Percentiles rank a stretch among this genome's conserved stretches.
Evolutionary conservation across 23 red algal species (phyloP).

Genomic region (Cyanidiococcus yangmingshanensis): DNA sequence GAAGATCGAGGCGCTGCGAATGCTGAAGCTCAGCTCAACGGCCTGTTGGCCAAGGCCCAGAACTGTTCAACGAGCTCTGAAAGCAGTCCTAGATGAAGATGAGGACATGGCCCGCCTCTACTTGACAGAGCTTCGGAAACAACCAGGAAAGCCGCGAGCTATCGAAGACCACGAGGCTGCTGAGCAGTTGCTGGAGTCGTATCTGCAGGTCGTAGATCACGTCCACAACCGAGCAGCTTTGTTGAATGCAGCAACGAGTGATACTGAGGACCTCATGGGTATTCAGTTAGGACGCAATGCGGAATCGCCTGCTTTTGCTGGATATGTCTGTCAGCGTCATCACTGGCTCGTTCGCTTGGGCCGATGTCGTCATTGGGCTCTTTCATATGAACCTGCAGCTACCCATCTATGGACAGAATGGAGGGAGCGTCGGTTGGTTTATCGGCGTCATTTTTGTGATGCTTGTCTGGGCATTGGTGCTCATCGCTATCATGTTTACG

Average conservation of each 20-base stretch:
- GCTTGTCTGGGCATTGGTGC: neutral
- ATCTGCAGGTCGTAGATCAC: conserved; percentile 10
- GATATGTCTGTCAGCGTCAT: neutral
- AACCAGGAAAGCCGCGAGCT: neutral
- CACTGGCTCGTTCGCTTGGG: neutral
- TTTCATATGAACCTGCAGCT: conserved; percentile 15
- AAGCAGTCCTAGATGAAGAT: neutral
- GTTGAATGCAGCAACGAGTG: neutral
- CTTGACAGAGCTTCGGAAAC: neutral
- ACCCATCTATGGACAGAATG: conserved; percentile 6
- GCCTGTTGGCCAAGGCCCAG: neutral
- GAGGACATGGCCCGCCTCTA: conserved; percentile 15
- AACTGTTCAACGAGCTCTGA: neutral
- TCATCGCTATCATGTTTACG: neutral
- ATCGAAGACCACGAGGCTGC: neutral
- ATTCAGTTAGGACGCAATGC: conserved; percentile 13
- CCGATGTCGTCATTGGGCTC: conserved; percentile 9
- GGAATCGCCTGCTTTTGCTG: conserved; percentile 8
- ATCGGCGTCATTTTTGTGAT: conserved; percentile 2
- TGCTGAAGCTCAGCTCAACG: neutral
- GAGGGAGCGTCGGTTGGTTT: neutral
- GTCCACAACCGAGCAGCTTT: conserved; percentile 4
- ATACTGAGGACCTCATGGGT: conserved; percentile 10
- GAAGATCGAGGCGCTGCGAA: neutral
- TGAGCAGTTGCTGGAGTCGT: conserved; percentile 12